These are phyloP conservation scores for Chaetomiaceae sp. DNA, from an alignment of 2,329 filamentous ascomycete genomes.

Conservation along the genomic window DNA sequence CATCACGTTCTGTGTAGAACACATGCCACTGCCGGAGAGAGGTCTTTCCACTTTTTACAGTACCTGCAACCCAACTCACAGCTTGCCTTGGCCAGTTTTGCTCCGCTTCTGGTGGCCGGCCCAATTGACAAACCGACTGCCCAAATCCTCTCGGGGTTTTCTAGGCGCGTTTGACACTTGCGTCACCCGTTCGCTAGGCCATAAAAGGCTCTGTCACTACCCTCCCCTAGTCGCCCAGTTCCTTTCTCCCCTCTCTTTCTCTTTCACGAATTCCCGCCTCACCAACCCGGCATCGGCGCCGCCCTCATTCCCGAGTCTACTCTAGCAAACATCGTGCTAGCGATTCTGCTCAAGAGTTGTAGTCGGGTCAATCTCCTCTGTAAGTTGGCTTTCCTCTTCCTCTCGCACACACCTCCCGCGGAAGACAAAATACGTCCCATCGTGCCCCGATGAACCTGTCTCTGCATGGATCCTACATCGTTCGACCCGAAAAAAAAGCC, in stretches of 20 bases:
- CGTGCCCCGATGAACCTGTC: conserved; percentile 1
- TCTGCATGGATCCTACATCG: not conserved
- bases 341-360: conserved; percentile 18
- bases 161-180: conserved; percentile 13
- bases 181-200: conserved; percentile 20
- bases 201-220: conserved; percentile 37
- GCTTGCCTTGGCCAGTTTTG: conserved; percentile 13
- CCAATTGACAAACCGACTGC: conserved; percentile 21
- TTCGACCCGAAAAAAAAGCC: not conserved
- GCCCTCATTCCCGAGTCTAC: conserved; percentile 12
- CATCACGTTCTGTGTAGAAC: not conserved
- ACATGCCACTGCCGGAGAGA: conserved; percentile 16
- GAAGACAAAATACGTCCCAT: conserved; percentile 10
- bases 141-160: not conserved
- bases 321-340: conserved; percentile 16
- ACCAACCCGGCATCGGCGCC: conserved; percentile 19
- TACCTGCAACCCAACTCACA: conserved; percentile 15
- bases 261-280: conserved; percentile 26
- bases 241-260: conserved; percentile 28
- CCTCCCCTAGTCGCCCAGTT: conserved; percentile 24
- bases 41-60: conserved; percentile 10
- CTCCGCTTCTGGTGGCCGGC: conserved; percentile 24
- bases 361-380: not conserved
- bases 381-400: not conserved
- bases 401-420: not conserved